Evolutionary conservation across 1,284 basidiomycete genomes (phyloP), one percentile per base, ranked within the genome.

Genomic region (Peniophora sp.): DNA sequence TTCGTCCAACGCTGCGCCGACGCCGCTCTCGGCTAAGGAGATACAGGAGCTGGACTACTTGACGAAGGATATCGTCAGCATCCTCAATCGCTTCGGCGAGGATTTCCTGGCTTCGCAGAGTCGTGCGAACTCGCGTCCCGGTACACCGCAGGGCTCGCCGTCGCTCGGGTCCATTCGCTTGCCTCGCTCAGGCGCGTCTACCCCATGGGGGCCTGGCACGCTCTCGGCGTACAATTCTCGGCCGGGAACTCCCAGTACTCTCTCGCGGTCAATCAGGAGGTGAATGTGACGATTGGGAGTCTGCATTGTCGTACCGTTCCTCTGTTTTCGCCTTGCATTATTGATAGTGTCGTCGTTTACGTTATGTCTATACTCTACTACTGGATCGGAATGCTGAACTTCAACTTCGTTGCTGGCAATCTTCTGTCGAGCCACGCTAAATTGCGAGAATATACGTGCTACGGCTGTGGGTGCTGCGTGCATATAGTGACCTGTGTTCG

Each of bases 1-100:
- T 24, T 66, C 62, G 5, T n/a, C 38, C 8, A 69, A 56, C 51
- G 58, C 62, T 54, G 70, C 63, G 50, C 71, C 75, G 54, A 71
- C 72, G 52, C 72, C 83, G 0, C 70, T 93, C 50, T 79, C 81
- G 8, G 54, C 61, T 12, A 73, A 74, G 48, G 91, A 94, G 68
- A 71, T 89, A 55, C 77, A 75, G 60, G 89, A 93, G 59, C 69
- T 93, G 49, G 86, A 90, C 56, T 63, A 77, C 36, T 72, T 92
- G 59, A 90, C 89, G 16, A 74, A 78, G 55, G 82, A 87, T 57
- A 72, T 92, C 48, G 89, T 92, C 34, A 68, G 74, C 27, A 79
- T 92, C 49, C 67, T 94, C 47, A 78, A 85, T 59, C 72, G 73
- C 48, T 85, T 80, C 62, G 80, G 73, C 57, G 74, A 79, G 2